phyloP scores from a whole-genome alignment of 331 rosid species.

The Pyrus hybrid region DNA sequence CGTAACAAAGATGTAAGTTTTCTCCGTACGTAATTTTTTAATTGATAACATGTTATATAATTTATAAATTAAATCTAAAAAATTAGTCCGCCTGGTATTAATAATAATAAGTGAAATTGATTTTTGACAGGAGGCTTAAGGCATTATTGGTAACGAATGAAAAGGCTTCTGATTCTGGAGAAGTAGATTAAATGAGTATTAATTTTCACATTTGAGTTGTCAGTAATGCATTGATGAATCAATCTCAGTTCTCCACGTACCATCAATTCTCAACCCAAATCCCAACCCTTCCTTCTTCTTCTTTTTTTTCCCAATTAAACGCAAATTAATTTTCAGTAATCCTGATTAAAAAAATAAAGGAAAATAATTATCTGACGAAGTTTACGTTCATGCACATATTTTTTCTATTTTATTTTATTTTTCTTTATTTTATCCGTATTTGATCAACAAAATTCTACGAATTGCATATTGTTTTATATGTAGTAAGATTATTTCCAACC shows the following conservation, averaged over 20 bases:
- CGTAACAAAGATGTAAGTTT: too few relatives aligned
- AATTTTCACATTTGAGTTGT: conserved; percentile 5
- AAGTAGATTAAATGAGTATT: not conserved
- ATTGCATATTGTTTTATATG: too few relatives aligned
- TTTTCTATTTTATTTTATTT: not conserved
- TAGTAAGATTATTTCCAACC: too few relatives aligned
- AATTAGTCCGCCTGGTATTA: too few relatives aligned
- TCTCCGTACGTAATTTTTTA: too few relatives aligned
- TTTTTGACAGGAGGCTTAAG: too few relatives aligned
- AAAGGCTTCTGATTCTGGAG: too few relatives aligned
- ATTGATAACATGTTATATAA: too few relatives aligned
- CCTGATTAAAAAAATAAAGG: not conserved
- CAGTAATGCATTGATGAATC: conserved; percentile 9
- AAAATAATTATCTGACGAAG: not conserved
- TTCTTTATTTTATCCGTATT: too few relatives aligned
- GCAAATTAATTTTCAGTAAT: not conserved
- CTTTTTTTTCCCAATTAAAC: not conserved
- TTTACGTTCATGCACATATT: not conserved
- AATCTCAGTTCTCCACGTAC: not conserved
- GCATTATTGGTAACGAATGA: too few relatives aligned
- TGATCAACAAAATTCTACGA: not conserved
- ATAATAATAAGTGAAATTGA: too few relatives aligned
- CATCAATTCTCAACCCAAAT: not conserved
- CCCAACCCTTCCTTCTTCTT: not conserved
- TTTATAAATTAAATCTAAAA: too few relatives aligned